Base-by-base conservation (phyloP, 2,329 filamentous ascomycete species). In the Colletotrichum sp. region DNA sequence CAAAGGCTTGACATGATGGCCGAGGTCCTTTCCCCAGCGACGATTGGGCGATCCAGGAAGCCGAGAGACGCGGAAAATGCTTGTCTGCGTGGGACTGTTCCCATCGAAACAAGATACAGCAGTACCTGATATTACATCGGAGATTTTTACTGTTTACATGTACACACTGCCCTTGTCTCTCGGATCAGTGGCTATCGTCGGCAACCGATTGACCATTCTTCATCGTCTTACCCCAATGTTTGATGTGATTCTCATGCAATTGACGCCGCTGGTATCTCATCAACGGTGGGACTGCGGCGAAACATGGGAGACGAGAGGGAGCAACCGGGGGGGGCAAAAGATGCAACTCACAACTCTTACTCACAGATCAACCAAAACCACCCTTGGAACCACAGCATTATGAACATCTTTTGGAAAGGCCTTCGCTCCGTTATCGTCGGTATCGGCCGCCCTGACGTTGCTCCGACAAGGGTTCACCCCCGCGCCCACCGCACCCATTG, bases 151-250 rank as follows among this genome's bases (percentile, higher is more conserved):
- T 16, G 16, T 28, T 64, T 52, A n/a, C 66, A 34, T 28, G 57
- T 52, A n/a, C 66, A 34, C 7, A 26, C n/a, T 64, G 28, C 12
- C 52, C 39, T 52, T 7, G 26, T 39, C 57, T 71, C 36, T 60
- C 67, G 60, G 60, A 74, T 52, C 68, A 71, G 21, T 74, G 60
- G 72, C 68, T 75, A 72, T 67, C 61, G 30, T 72, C 68, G 61
- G 68, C 68, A 61, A n/a, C 13, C 16, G 14, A 21, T 52, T 52
- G 43, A 12, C 32, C 26, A n/a, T 48, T 52, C 66, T 21, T 55
- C 18, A 70, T 65, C 30, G 7, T 75, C 24, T 75, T 75, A 75
- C 73, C 39, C 73, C 69, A 72, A 75, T 21, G 73, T 64, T 75
- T 75, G 73, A 75, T 70, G 73, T 68, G 63, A 75, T 75, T 43